These are phyloP conservation scores for Pilobolus umbonatus DNA, from an alignment of 192 early-diverging fungal genomes.

Conservation along the genomic window DNA sequence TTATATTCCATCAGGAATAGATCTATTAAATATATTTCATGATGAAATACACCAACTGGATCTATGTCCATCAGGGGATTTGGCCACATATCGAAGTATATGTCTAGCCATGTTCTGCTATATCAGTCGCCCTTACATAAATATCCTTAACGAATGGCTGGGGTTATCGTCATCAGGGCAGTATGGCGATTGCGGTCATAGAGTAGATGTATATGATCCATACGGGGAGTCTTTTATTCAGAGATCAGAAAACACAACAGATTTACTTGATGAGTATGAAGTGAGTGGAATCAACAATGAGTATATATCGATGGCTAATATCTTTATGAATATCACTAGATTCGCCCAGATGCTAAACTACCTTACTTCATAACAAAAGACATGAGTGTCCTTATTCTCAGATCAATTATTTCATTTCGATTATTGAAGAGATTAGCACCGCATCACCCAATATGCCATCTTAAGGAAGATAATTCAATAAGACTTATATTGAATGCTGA, in stretches of 20 bases:
- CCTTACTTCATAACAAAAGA: slow-evolving; percentile 26
- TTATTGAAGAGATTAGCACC: slow-evolving; percentile 31
- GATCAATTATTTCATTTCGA: slow-evolving; percentile 40
- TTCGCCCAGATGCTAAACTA: slow-evolving; percentile 1
- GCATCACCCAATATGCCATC: slow-evolving; percentile 27
- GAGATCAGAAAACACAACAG: slow-evolving; percentile 2
- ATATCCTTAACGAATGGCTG: slow-evolving; percentile 40
- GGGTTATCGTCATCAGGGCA: slow-evolving; percentile 9
- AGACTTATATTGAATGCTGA: neutral
- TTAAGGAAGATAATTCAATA: slow-evolving; percentile 5
- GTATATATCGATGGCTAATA: neutral
- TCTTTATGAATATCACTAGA: slow-evolving; percentile 9
- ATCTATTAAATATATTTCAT: slow-evolving; percentile 31
- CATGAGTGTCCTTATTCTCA: slow-evolving; percentile 28
- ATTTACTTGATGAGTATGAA: slow-evolving; percentile 23
- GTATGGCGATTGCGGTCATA: slow-evolving; percentile 8
- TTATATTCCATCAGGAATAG: slow-evolving; percentile 34
- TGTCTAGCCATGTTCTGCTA: slow-evolving; percentile 28
- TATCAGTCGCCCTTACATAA: slow-evolving; percentile 34
- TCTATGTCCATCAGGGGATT: slow-evolving; percentile 18
- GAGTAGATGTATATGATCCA: slow-evolving; percentile 20
- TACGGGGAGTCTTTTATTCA: slow-evolving; percentile 38
- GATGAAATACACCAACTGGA: slow-evolving; percentile 19
- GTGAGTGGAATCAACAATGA: no score
- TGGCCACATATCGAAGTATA: slow-evolving; percentile 22